phyloP scores from a whole-genome alignment of 345 rosid species.

The Eucalyptus curtisii region DNA sequence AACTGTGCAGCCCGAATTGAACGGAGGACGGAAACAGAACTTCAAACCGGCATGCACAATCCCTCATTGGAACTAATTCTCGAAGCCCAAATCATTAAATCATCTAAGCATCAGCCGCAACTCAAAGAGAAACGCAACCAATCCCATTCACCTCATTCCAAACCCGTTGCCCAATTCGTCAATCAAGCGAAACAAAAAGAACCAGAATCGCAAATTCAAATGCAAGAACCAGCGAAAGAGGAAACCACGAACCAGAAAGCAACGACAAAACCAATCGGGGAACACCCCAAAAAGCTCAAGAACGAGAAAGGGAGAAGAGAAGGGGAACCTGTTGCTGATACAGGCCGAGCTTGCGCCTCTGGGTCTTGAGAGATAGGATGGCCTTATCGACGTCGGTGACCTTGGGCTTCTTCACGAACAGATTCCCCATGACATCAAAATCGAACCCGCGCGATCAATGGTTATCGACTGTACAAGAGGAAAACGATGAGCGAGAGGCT shows the following conservation, averaged over 20 bases:
- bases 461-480: not conserved
- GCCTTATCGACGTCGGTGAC: slow-evolving; percentile 91
- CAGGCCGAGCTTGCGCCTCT: slow-evolving; percentile 84
- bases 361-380: slow-evolving; percentile 90
- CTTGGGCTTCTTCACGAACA: slow-evolving; percentile 92
- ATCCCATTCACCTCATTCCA: not conserved
- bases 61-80: not conserved
- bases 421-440: slow-evolving; percentile 50
- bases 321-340: slow-evolving; percentile 77
- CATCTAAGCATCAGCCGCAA: not conserved
- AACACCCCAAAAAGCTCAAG: not conserved
- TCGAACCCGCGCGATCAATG: not conserved
- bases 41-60: not conserved
- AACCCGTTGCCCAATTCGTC: not conserved
- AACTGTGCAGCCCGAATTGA: not conserved
- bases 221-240: not conserved
- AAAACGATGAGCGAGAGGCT: not conserved
- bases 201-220: not conserved
- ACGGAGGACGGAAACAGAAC: not conserved
- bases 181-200: not conserved
- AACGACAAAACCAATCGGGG: not conserved
- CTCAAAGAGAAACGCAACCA: not conserved
- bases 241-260: not conserved
- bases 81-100: not conserved
- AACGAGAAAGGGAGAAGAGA: not conserved